A percentile compares a stretch with the other conserved stretches of the same genome.
Conservation (phyloP, 768 basidiomycete species). For the Leccinellum luteum region DNA sequence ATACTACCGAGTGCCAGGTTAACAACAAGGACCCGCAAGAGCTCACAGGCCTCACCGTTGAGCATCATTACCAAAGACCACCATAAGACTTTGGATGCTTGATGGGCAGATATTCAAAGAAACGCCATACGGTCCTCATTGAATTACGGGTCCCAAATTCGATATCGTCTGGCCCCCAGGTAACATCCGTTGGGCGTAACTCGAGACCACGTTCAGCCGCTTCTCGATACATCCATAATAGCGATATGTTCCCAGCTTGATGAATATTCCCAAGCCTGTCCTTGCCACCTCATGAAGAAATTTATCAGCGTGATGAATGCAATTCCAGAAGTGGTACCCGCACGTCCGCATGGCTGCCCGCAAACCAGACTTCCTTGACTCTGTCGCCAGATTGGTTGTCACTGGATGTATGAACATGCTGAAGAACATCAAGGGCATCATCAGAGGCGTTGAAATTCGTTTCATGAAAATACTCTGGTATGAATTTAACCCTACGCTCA, state of each 20-base stretch:
- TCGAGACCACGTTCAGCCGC: background rate
- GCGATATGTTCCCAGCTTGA: background rate
- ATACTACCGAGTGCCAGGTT: background rate
- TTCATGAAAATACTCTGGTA: background rate
- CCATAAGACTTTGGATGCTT: background rate
- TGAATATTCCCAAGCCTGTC: background rate
- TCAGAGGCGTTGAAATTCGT: background rate
- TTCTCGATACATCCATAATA: background rate
- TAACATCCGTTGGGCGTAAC: constrained; percentile 14
- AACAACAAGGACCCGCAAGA: background rate
- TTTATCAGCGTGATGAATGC: background rate
- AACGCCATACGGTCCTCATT: constrained; percentile 6
- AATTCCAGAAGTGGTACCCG: background rate
- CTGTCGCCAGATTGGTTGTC: too few species aligned
- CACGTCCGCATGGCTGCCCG: background rate
- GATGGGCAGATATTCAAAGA: constrained; percentile 9
- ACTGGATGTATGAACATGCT: background rate
- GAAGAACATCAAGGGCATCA: background rate
- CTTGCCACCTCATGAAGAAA: constrained; percentile 10
- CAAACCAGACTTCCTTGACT: background rate
- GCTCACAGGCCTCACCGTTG: background rate
- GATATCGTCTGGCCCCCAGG: constrained; percentile 15
- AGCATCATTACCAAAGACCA: background rate
- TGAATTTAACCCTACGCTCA: background rate
- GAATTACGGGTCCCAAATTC: constrained; percentile 14